Evolutionary conservation across 1,139 yeast genomes (phyloP), one percentile per base, ranked within the genome.

Genomic region (Geotrichum candidum): DNA sequence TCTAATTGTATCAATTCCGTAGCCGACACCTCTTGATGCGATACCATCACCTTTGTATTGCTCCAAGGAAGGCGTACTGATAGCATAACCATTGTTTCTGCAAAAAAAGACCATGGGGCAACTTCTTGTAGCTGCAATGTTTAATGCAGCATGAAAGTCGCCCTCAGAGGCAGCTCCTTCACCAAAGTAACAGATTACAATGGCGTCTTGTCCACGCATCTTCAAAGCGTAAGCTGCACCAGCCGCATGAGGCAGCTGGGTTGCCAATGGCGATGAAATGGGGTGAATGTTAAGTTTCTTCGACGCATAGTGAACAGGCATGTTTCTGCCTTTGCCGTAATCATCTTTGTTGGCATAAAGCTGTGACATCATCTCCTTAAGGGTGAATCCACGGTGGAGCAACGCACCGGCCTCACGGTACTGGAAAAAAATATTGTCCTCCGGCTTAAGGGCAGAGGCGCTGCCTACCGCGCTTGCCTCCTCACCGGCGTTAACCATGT

Each of bases 101-200:
- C 76, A 74, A 60, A 74, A 70, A 64, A 68, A 74, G 11, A 74
- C 66, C 11, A 72, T 69, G 2, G 77, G 77, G 58, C 76, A 74
- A 61, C 64, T 67, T 53, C 76, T 64, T 11, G 77, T 74, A 13
- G 77, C 76, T 1, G 77, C 77, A 65, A 74, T 74, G 65, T 74
- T 74, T 51, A 74, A 65, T 2, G 76, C 76, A 50, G 76, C 75
- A 59, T 74, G 77, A 66, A 74, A 74, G 52, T 74, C 77, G 6
- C 77, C 77, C 61, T 74, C 77, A 22, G 76, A 73, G 0, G 77
- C 76, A 1, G 77, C 77, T 5, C 77, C 77, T 56, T 74, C 77
- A 13, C 77, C 77, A 65, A 74, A 72, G 63, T 73, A 74, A 64
- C 75, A 72, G 41, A 74, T 68, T 1, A 66, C 66, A 46, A 70